A percentile compares a stretch with the other conserved stretches of the same genome.
Evolutionary conservation across 2,329 filamentous ascomycete species (phyloP).

Genomic region (Phialophora tarda): DNA sequence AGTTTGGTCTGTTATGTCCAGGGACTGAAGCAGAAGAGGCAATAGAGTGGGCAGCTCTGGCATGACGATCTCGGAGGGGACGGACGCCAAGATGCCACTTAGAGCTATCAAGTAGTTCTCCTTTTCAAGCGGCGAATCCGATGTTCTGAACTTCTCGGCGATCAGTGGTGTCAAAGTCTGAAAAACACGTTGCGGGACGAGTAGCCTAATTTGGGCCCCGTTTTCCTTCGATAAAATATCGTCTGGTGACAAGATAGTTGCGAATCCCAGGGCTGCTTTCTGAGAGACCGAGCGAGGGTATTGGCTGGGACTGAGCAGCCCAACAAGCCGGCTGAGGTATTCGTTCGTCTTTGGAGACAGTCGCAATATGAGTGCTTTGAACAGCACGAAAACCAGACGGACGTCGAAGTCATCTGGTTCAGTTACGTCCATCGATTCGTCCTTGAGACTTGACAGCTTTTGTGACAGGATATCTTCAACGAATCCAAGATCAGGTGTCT

Average conservation of each 20-base stretch:
- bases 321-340: conserved; percentile 59
- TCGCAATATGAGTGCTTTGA: conserved; percentile 66
- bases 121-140: conserved; percentile 52
- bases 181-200: conserved; percentile 69
- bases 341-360: conserved; percentile 54
- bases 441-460: conserved; percentile 30
- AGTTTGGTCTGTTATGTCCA: conserved; percentile 58
- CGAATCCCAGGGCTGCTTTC: conserved; percentile 62
- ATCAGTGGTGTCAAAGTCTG: conserved; percentile 63
- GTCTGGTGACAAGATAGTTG: conserved; percentile 64
- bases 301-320: conserved; percentile 52
- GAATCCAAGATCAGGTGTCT: conserved; percentile 41
- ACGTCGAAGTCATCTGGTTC: conserved; percentile 50
- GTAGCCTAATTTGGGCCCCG: conserved; percentile 64
- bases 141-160: conserved; percentile 57
- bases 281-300: conserved; percentile 52
- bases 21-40: conserved; percentile 66
- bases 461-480: conserved; percentile 43
- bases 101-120: conserved; percentile 68
- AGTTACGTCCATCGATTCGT: conserved; percentile 31
- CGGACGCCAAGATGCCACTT: conserved; percentile 64
- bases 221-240: conserved; percentile 66
- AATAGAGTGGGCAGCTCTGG: conserved; percentile 63
- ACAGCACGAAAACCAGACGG: conserved; percentile 64
- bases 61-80: conserved; percentile 65